Percentiles rank a stretch among this genome's conserved stretches.
Evolutionary conservation across 2,329 filamentous ascomycete species (phyloP).

Genomic region (Aureobasidium namibiae): DNA sequence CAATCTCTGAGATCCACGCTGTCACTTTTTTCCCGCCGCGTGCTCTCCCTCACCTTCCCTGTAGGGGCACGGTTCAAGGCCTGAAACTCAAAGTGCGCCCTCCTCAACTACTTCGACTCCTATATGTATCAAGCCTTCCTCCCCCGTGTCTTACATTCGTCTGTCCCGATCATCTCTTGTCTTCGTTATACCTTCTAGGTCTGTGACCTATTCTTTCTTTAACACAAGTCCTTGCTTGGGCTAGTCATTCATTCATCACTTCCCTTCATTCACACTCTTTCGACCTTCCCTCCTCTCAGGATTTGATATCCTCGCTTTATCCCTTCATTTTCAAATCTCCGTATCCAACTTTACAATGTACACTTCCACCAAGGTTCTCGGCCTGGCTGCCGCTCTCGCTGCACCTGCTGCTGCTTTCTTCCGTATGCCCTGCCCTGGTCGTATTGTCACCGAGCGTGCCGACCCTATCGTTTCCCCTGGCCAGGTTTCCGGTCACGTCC

Average conservation of each 20-base stretch:
- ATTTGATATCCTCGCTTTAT: conserved; percentile 13
- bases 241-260: conserved; percentile 9
- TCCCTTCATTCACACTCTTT: conserved; percentile 9
- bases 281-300: neutral
- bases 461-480: conserved; percentile 64
- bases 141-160: neutral
- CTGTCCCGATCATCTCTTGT: neutral
- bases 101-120: conserved; percentile 10
- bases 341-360: neutral
- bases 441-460: conserved; percentile 51
- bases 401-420: conserved; percentile 55
- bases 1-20: conserved; percentile 12
- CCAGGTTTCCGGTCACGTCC: conserved; percentile 52
- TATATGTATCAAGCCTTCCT: conserved; percentile 12
- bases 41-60: neutral
- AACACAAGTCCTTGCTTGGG: conserved; percentile 5
- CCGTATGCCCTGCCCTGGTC: conserved; percentile 58
- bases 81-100: conserved; percentile 8
- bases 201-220: conserved; percentile 14
- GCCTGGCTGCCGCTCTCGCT: conserved; percentile 19
- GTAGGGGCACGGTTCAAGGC: neutral
- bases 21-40: conserved; percentile 6
- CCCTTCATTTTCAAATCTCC: neutral
- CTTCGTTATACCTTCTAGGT: conserved; percentile 10
- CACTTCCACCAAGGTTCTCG: conserved; percentile 14